Base-by-base conservation (phyloP, 2,329 filamentous ascomycete genomes). In the Ascochyta clinopodiicola region DNA sequence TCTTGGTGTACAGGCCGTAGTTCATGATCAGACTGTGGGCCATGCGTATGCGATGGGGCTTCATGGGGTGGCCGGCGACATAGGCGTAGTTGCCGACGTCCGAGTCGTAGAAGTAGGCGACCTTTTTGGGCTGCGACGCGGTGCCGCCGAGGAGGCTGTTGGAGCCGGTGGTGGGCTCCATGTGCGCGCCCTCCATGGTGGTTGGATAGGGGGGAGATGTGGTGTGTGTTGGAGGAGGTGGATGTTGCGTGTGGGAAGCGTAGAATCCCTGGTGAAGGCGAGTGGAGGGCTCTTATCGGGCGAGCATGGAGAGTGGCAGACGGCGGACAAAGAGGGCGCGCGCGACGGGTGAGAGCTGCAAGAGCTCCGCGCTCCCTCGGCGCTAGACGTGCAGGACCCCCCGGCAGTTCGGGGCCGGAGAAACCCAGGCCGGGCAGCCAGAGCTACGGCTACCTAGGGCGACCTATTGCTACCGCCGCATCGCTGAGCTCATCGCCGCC, bases 31-130 rank as follows among this genome's bases (percentile, higher is more conserved):
- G 75, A 61, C 86, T 81, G 63, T 81, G 78, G 32, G 78, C 86
- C 82, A 90, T 87, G 64, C 87, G 81, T 77, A 90, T 89, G 61
- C 87, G 80, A 70, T 86, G 84, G 34, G 85, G 85, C 75, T 88
- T 88, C 86, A 88, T 88, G 31, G 86, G 85, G 76, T 83, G 85
- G n/a, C 84, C 84, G 12, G 85, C 82, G 54, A 96, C 92, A 73
- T 98, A 98, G 74, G 94, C 93, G 81, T 97, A 98, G 78, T 98
- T 98, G 63, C 94, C 94, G 73, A 98, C 95, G 79, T 98, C 94
- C 3, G 91, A 96, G 74, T 98, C 94, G 83, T 98, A 98, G 78
- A 98, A 98, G 80, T 98, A 98, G 51, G 94, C 94, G 55, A 98
- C 91, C 73, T 94, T 92, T 79, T 95, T 96, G 6, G 69, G 62